A percentile compares a stretch with the other conserved stretches of the same genome.
Evolutionary conservation across 768 basidiomycete species (phyloP).

Genomic region (Lactarius evosmus): DNA sequence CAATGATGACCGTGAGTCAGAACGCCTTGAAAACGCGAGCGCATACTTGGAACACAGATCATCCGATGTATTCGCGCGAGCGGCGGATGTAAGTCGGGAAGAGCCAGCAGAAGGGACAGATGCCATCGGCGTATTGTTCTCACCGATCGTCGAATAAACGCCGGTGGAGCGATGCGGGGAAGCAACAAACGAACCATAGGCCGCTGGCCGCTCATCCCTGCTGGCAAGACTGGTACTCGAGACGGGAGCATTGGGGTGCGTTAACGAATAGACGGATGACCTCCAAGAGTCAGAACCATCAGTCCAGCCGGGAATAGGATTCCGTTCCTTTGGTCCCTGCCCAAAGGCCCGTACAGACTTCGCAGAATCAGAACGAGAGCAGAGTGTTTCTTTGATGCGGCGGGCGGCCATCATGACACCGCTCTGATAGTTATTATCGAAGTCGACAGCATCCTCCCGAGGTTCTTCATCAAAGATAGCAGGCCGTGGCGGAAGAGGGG

Average conservation of each 20-base stretch:
- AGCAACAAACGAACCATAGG: constrained; percentile 48
- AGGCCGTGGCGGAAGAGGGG: constrained; percentile 52
- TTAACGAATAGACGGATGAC: constrained; percentile 55
- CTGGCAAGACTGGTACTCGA: constrained; percentile 31
- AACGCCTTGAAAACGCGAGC: constrained; percentile 53
- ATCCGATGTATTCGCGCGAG: constrained; percentile 34
- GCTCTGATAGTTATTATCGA: constrained; percentile 44
- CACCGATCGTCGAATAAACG: constrained; percentile 48
- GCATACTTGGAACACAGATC: constrained; percentile 56
- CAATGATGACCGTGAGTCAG: constrained; percentile 47
- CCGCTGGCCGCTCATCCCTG: constrained; percentile 35
- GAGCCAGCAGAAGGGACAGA: constrained; percentile 22
- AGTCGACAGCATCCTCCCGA: constrained; percentile 23
- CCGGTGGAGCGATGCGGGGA: constrained; percentile 48
- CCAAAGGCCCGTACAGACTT: constrained; percentile 18
- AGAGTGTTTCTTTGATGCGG: constrained; percentile 49
- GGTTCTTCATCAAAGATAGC: constrained; percentile 38
- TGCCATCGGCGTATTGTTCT: constrained; percentile 29
- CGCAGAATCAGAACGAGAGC: constrained; percentile 41
- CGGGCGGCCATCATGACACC: constrained; percentile 71
- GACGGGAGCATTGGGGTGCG: constrained; percentile 38
- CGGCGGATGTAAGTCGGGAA: constrained; percentile 32
- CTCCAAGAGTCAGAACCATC: constrained; percentile 68
- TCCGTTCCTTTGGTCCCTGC: constrained; percentile 35
- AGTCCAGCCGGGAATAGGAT: constrained; percentile 63